Conservation (phyloP, 192 early-diverging fungal genomes). For the Backusella tuberculispora region DNA sequence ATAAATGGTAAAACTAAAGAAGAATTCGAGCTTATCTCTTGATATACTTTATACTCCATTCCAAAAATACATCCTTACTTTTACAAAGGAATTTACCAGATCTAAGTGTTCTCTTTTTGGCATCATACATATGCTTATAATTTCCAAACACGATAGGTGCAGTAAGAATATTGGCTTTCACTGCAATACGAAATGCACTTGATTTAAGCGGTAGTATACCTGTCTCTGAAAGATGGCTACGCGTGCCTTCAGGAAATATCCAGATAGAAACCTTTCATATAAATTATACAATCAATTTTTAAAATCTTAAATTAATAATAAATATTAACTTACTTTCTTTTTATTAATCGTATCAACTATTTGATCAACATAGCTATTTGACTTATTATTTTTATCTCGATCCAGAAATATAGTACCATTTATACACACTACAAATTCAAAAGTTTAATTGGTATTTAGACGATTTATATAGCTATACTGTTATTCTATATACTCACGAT, state of each 20-base stretch:
- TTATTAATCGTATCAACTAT: conserved; percentile 75
- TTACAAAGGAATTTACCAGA: conserved; percentile 62
- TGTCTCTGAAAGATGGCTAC: conserved; percentile 67
- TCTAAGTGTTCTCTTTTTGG: conserved; percentile 49
- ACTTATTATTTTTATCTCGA: conserved; percentile 74
- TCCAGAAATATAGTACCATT: conserved; percentile 86
- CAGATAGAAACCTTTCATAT: conserved; percentile 71
- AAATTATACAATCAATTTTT: too few species aligned
- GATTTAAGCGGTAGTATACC: conserved; percentile 91
- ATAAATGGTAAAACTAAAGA: conserved; percentile 53
- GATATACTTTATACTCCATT: neutral
- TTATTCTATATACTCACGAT: conserved; percentile 55
- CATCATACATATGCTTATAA: conserved; percentile 59
- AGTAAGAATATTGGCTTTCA: conserved; percentile 83
- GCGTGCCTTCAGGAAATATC: conserved; percentile 93
- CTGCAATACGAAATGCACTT: conserved; percentile 94
- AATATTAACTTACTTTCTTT: conserved; percentile 56
- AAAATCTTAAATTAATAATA: too few species aligned
- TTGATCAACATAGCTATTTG: conserved; percentile 70
- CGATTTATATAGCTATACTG: neutral
- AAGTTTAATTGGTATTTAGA: neutral
- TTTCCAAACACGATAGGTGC: conserved; percentile 84
- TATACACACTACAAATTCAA: conserved; percentile 58
- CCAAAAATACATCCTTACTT: conserved; percentile 35
- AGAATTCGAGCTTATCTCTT: neutral